Evolutionary conservation across 2,329 filamentous ascomycete species (phyloP).

Genomic region (Fusarium ramigenum): DNA sequence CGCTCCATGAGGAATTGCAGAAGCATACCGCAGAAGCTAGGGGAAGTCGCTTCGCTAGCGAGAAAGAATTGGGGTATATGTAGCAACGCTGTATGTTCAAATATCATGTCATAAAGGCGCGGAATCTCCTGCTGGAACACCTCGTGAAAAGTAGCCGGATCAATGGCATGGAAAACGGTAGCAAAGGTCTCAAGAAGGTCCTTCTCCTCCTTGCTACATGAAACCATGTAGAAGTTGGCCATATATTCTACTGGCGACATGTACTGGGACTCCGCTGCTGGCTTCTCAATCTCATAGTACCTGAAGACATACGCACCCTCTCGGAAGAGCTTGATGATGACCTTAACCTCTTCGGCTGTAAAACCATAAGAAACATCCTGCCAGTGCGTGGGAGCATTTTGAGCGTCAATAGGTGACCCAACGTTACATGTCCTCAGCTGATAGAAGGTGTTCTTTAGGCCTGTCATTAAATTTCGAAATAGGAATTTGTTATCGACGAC

Average conservation of each 20-base stretch:
- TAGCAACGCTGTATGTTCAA: constrained; percentile 91
- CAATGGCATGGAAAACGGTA: constrained; percentile 97
- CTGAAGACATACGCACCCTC: constrained; percentile 96
- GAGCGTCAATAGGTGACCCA: constrained; percentile 73
- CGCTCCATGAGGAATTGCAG: constrained; percentile 97
- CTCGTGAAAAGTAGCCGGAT: constrained; percentile 97
- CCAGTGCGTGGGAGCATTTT: constrained; percentile 89
- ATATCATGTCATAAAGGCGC: constrained; percentile 96
- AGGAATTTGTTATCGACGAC: constrained; percentile 98
- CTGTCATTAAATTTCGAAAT: constrained; percentile 95
- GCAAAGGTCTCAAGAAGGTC: constrained; percentile 97
- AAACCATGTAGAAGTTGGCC: constrained; percentile 94
- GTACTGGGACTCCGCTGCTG: constrained; percentile 75
- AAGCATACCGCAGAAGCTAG: constrained; percentile 98
- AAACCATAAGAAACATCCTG: constrained; percentile 95
- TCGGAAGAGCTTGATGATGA: constrained; percentile 96
- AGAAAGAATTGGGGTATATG: constrained; percentile 98
- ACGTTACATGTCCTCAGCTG: constrained; percentile 92
- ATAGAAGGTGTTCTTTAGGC: constrained; percentile 95
- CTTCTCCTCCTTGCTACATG: constrained; percentile 95
- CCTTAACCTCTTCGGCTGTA: constrained; percentile 94
- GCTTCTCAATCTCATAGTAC: constrained; percentile 93
- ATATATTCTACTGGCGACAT: constrained; percentile 90
- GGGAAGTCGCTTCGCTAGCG: constrained; percentile 97
- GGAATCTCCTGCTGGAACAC: constrained; percentile 98